Conservation (phyloP, 2,329 filamentous ascomycete species). For the Fusarium tanahbumbuense region DNA sequence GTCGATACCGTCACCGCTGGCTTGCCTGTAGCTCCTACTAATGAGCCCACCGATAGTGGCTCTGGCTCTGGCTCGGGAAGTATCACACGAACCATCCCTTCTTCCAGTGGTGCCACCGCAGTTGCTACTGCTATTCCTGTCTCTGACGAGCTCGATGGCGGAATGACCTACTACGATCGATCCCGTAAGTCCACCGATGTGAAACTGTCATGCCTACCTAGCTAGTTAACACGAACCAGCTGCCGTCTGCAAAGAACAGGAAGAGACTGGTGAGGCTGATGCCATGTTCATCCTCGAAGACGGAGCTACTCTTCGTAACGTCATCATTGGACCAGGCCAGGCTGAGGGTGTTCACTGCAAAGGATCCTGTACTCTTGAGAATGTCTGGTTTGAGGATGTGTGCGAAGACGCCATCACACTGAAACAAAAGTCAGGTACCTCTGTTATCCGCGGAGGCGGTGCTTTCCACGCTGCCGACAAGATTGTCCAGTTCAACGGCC, state of each 20-base stretch:
- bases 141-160: conserved; percentile 36
- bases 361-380: conserved; percentile 57
- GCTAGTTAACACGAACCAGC: conserved; percentile 24
- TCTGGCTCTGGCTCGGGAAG: conserved; percentile 18
- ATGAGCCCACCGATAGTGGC: background rate
- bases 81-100: conserved; percentile 39
- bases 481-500: conserved; percentile 58
- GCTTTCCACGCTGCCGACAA: conserved; percentile 57
- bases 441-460: conserved; percentile 56
- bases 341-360: conserved; percentile 64
- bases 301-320: conserved; percentile 63
- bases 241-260: conserved; percentile 44
- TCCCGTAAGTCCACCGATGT: conserved; percentile 25
- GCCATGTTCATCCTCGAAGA: conserved; percentile 65
- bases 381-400: conserved; percentile 56
- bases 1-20: background rate
- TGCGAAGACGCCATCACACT: conserved; percentile 54
- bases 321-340: conserved; percentile 63
- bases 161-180: conserved; percentile 40
- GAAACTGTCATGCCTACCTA: no score
- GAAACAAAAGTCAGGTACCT: conserved; percentile 54
- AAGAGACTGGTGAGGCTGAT: conserved; percentile 44
- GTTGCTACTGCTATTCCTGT: conserved; percentile 38
- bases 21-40: conserved; percentile 2
- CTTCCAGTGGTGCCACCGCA: conserved; percentile 29